Percentiles rank a stretch among this genome's conserved stretches.
These are phyloP conservation scores for Heterobasidion parviporum DNA, from an alignment of 1,284 basidiomycete genomes.

Conservation along the genomic window DNA sequence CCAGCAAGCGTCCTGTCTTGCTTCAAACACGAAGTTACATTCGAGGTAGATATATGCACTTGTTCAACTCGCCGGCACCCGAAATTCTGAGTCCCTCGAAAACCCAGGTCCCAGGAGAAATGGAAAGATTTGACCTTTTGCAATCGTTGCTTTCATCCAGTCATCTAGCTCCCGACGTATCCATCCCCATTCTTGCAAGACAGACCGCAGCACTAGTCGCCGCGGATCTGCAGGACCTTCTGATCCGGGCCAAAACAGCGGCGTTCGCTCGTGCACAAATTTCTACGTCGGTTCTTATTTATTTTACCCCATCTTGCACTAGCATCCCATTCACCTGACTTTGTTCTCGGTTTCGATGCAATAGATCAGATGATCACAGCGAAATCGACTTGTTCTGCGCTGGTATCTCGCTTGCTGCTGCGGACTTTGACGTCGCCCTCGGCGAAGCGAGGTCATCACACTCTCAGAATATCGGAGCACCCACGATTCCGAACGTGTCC, in stretches of 20 bases:
- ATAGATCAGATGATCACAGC: conserved; percentile 3
- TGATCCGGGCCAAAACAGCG: conserved; percentile 52
- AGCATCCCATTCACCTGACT: neutral
- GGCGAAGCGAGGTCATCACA: conserved; percentile 74
- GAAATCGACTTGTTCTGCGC: conserved; percentile 29
- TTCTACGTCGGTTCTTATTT: conserved; percentile 26
- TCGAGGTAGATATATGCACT: conserved; percentile 47
- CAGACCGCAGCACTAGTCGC: conserved; percentile 93
- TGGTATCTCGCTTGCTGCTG: conserved; percentile 51
- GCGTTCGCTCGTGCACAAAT: conserved; percentile 48
- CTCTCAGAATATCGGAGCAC: conserved; percentile 91
- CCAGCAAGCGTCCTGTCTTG: conserved; percentile 60
- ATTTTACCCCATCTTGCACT: neutral
- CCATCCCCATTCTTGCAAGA: conserved; percentile 63
- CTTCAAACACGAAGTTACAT: conserved; percentile 84
- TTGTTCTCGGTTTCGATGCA: neutral
- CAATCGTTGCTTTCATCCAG: conserved; percentile 36
- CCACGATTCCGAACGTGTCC: conserved; percentile 91
- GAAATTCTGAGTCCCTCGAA: neutral
- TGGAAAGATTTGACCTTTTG: conserved; percentile 63
- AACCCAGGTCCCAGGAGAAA: conserved; percentile 71
- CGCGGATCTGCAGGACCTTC: conserved; percentile 72
- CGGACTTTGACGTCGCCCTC: conserved; percentile 73
- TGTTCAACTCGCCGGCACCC: neutral
- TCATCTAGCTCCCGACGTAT: conserved; percentile 71